phyloP scores from a whole-genome alignment of 768 basidiomycete species.

The Mycena galericulata region DNA sequence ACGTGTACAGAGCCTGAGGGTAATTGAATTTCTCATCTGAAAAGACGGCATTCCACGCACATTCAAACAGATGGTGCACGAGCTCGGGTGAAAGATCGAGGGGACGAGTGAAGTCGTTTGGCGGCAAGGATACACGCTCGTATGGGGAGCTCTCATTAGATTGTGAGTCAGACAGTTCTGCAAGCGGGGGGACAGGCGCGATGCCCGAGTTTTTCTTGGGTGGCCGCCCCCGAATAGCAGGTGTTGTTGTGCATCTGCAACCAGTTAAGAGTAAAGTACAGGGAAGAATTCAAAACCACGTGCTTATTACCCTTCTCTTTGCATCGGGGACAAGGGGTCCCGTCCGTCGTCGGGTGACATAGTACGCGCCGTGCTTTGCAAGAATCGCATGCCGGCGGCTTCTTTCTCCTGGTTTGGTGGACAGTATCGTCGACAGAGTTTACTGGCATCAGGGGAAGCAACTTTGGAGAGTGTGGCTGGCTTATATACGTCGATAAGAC shows the following conservation, averaged over 20 bases:
- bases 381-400: slow-evolving; percentile 23
- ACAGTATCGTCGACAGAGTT: too few species aligned
- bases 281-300: neutral
- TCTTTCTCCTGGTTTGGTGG: neutral
- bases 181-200: neutral
- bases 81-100: slow-evolving; percentile 21
- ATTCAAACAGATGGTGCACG: slow-evolving; percentile 13
- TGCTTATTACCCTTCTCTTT: slow-evolving; percentile 4
- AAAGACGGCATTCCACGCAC: neutral
- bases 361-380: slow-evolving; percentile 25
- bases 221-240: slow-evolving; percentile 13
- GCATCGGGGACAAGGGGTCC: slow-evolving; percentile 23
- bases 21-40: neutral
- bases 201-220: slow-evolving; percentile 4
- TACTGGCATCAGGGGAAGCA: neutral
- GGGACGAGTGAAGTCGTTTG: neutral
- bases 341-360: slow-evolving; percentile 22
- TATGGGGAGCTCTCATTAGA: neutral
- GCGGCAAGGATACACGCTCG: neutral
- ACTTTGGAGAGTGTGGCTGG: too few species aligned
- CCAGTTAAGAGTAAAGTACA: neutral
- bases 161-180: neutral
- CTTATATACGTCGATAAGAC: too few species aligned
- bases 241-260: slow-evolving; percentile 22
- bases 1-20: neutral